Evolutionary conservation across 805 yeast genomes (phyloP).

Genomic region (Ogataea paraovalis): DNA sequence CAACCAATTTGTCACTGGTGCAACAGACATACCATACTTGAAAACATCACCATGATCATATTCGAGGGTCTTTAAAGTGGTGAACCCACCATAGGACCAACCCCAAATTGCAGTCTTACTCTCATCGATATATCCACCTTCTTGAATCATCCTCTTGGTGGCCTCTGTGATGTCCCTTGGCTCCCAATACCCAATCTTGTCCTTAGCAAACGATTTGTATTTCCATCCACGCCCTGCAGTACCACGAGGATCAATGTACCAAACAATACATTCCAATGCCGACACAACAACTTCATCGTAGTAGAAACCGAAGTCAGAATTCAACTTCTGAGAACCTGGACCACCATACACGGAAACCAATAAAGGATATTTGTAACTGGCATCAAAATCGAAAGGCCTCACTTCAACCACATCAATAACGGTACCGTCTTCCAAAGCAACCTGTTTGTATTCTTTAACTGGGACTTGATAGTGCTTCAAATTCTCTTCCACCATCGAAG

Average conservation of each 20-base stretch:
- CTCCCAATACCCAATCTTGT: slow-evolving; percentile 69
- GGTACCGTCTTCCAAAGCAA: slow-evolving; percentile 32
- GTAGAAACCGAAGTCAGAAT: slow-evolving; percentile 42
- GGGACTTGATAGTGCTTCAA: slow-evolving; percentile 46
- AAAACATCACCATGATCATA: slow-evolving; percentile 58
- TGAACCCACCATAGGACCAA: slow-evolving; percentile 84
- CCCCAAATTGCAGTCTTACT: slow-evolving; percentile 74
- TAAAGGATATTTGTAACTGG: slow-evolving; percentile 49
- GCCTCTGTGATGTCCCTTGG: slow-evolving; percentile 61
- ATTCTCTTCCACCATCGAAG: slow-evolving; percentile 4
- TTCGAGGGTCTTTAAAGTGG: slow-evolving; percentile 71
- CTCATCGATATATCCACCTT: slow-evolving; percentile 45
- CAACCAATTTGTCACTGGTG: slow-evolving; percentile 80
- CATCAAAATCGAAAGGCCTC: slow-evolving; percentile 52
- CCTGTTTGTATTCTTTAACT: slow-evolving; percentile 35
- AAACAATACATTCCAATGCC: slow-evolving; percentile 53
- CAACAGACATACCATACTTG: slow-evolving; percentile 76
- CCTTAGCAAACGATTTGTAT: slow-evolving; percentile 51
- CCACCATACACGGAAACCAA: slow-evolving; percentile 74
- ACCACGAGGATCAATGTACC: slow-evolving; percentile 76
- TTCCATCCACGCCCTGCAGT: slow-evolving; percentile 79
- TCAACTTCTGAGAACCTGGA: slow-evolving; percentile 67
- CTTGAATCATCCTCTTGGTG: slow-evolving; percentile 45
- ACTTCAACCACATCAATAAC: slow-evolving; percentile 55
- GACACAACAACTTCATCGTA: slow-evolving; percentile 61